These are phyloP conservation scores for Phaeomoniella chlamydospora DNA, from an alignment of 2,329 filamentous ascomycete genomes.

Conservation along the genomic window DNA sequence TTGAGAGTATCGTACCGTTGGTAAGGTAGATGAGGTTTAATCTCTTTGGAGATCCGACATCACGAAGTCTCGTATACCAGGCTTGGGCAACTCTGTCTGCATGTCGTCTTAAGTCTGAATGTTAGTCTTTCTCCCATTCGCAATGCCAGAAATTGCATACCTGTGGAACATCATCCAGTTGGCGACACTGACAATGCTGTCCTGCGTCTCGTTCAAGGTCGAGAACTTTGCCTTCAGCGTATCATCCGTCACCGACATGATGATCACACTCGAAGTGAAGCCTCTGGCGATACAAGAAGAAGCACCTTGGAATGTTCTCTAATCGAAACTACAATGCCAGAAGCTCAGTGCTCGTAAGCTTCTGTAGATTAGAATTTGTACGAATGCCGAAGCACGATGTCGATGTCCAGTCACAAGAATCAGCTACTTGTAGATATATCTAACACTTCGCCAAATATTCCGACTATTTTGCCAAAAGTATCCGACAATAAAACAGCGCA, in stretches of 20 bases:
- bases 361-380: too few species aligned
- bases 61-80: slow-evolving; percentile 81
- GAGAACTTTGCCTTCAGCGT: slow-evolving; percentile 89
- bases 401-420: too few species aligned
- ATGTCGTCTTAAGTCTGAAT: slow-evolving; percentile 50
- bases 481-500: too few species aligned
- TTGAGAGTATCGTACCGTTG: slow-evolving; percentile 51
- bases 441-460: too few species aligned
- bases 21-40: slow-evolving; percentile 88
- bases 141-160: slow-evolving; percentile 32
- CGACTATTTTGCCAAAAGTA: too few species aligned
- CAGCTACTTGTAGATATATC: too few species aligned
- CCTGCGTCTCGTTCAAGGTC: slow-evolving; percentile 90
- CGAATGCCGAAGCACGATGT: too few species aligned
- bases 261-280: slow-evolving; percentile 8
- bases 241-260: slow-evolving; percentile 92
- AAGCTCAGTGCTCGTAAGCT: too few species aligned
- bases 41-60: slow-evolving; percentile 71
- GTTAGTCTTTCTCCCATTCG: slow-evolving; percentile 4
- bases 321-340: too few species aligned
- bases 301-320: too few species aligned
- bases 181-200: slow-evolving; percentile 88
- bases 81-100: slow-evolving; percentile 83
- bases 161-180: slow-evolving; percentile 99
- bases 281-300: too few species aligned